Base-by-base conservation (phyloP, 257 asterid genomes). In the Fraxinus anomala region DNA sequence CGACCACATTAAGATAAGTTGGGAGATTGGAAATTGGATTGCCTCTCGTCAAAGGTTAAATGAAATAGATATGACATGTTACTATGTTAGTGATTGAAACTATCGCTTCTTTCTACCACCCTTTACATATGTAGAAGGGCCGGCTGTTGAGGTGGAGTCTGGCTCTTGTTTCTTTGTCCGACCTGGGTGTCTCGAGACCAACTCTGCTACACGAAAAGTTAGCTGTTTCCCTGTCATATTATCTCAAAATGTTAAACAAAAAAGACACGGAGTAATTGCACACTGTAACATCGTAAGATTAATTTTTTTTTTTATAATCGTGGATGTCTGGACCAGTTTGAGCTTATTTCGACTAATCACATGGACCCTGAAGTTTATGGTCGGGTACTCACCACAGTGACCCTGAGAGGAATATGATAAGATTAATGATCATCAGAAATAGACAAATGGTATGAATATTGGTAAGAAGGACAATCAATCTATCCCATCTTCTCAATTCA, bases 141-240 rank as follows among this genome's bases (percentile, higher is more conserved):
- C 90, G 0, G 92, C 85, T 19, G 92, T 76, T 2, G 97, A 84
- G 70, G 95, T 77, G 3, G 96, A 71, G 21, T 92, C 90, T 11
- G 92, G 78, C 80, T 90, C 96, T 79, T 89, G 97, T 85, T 95
- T 92, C 89, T 89, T 95, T n/a, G 89, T 93, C 81, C 98, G 89
- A 68, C 94, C 96, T 0, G 97, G 93, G 81, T 93, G 99, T 75
- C 91, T 88, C 3, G 94, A 97, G n/a, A 95, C 99, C 86, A 93
- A 77, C 87, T 90, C 97, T 0, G 99, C 97, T 13, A 93, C 91
- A 7, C 86, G 86, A 73, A 88, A 85, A 97, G 93, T 93, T 63
- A 95, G 87, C 54, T 95, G 91, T 81, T 93, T 95, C 87, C 97
- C 98, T 93, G 86, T 80, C 76, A 56, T n/a, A 80, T 79, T 5